Conservation (phyloP, 2,329 filamentous ascomycete species). For the Pseudofabraea citricarpa region DNA sequence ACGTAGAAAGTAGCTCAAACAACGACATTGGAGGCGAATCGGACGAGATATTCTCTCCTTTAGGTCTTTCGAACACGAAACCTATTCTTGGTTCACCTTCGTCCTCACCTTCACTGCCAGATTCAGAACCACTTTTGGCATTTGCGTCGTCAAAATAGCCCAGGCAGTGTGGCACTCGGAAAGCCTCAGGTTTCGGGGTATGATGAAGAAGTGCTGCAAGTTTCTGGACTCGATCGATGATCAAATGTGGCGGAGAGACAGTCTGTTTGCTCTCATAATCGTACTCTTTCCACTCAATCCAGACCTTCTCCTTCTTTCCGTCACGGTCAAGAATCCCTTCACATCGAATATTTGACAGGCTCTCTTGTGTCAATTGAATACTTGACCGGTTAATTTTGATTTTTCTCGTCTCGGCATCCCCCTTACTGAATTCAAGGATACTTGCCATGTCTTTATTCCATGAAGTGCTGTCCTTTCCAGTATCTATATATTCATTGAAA, state of each 20-base stretch:
- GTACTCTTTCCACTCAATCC: slow-evolving; percentile 49
- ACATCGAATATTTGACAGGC: slow-evolving; percentile 23
- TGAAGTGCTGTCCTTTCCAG: slow-evolving; percentile 21
- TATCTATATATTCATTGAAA: slow-evolving; percentile 42
- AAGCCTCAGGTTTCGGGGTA: slow-evolving; percentile 42
- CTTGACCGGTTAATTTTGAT: slow-evolving; percentile 12
- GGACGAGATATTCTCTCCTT: slow-evolving; percentile 26
- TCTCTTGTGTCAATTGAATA: slow-evolving; percentile 6
- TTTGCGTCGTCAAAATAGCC: slow-evolving; percentile 43
- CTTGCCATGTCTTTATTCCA: slow-evolving; percentile 33
- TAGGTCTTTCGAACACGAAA: slow-evolving; percentile 48
- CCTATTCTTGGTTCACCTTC: slow-evolving; percentile 42
- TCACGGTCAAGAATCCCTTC: slow-evolving; percentile 33
- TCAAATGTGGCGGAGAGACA: slow-evolving; percentile 33
- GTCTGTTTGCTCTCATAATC: slow-evolving; percentile 30
- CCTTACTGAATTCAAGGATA: slow-evolving; percentile 35
- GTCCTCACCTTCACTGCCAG: slow-evolving; percentile 31
- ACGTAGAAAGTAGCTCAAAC: slow-evolving; percentile 37
- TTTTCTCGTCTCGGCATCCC: slow-evolving; percentile 25
- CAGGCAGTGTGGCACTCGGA: slow-evolving; percentile 44
- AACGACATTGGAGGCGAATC: slow-evolving; percentile 41
- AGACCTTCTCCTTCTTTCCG: slow-evolving; percentile 34
- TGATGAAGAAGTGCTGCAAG: slow-evolving; percentile 43
- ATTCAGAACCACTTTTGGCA: slow-evolving; percentile 2
- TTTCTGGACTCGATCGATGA: slow-evolving; percentile 40